Evolutionary conservation across 2,329 filamentous ascomycete species (phyloP).

Genomic region (Aspergillus aculeatus): DNA sequence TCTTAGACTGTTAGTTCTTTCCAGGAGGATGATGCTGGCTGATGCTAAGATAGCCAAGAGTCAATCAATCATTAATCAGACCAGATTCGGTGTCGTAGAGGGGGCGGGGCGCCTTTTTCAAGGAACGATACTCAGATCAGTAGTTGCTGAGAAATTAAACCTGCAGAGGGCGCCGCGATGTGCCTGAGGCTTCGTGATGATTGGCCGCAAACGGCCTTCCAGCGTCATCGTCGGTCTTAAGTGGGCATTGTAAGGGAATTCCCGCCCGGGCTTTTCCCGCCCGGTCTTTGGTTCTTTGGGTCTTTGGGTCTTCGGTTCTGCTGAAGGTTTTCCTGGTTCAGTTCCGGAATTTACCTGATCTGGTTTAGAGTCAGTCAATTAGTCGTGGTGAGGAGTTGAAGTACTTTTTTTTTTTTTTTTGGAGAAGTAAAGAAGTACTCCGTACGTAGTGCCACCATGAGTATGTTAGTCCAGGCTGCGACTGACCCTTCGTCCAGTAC

Average conservation of each 20-base stretch:
- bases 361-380: neutral
- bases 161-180: constrained; percentile 3
- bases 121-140: neutral
- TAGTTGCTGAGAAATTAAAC: neutral
- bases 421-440: too few species aligned
- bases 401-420: neutral
- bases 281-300: constrained; percentile 12
- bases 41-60: neutral
- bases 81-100: constrained; percentile 1
- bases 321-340: neutral
- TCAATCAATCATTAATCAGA: constrained; percentile 1
- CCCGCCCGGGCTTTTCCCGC: constrained; percentile 3
- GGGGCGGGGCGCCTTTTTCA: neutral
- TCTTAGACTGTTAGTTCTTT: neutral
- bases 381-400: neutral
- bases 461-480: too few species aligned
- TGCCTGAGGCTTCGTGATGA: constrained; percentile 8
- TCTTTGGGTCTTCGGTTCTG: constrained; percentile 6
- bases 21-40: neutral
- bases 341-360: neutral
- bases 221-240: constrained; percentile 2
- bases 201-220: constrained; percentile 7
- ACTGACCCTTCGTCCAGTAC: too few species aligned
- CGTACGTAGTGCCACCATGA: too few species aligned
- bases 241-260: neutral